Evolutionary conservation across 352 stramenopile genomes (phyloP).

Genomic region (Phytophthora podocarpi): DNA sequence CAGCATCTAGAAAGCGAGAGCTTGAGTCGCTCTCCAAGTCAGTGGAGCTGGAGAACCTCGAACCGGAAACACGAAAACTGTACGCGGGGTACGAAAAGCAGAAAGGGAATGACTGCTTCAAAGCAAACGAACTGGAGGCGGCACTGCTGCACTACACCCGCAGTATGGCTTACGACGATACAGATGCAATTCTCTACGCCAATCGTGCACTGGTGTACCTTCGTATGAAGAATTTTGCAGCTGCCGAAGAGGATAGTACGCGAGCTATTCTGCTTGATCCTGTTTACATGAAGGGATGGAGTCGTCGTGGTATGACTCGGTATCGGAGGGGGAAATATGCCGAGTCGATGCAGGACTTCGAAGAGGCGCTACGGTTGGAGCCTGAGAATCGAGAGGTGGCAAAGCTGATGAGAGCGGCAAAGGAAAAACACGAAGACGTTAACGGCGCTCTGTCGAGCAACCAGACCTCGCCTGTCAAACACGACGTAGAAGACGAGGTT

Average conservation of each 20-base stretch:
- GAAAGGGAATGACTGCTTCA: slow-evolving; percentile 95
- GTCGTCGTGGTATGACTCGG: slow-evolving; percentile 86
- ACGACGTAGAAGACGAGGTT: neutral
- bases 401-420: slow-evolving; percentile 80
- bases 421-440: slow-evolving; percentile 72
- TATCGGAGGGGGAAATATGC: slow-evolving; percentile 88
- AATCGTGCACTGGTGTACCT: slow-evolving; percentile 90
- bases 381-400: slow-evolving; percentile 72
- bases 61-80: slow-evolving; percentile 53
- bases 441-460: slow-evolving; percentile 48
- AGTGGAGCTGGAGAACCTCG: slow-evolving; percentile 59
- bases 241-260: slow-evolving; percentile 89
- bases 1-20: slow-evolving; percentile 53
- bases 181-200: slow-evolving; percentile 78
- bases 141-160: slow-evolving; percentile 89
- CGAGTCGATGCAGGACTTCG: slow-evolving; percentile 84
- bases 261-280: slow-evolving; percentile 78
- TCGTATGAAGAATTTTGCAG: slow-evolving; percentile 79
- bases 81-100: slow-evolving; percentile 86
- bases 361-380: slow-evolving; percentile 67
- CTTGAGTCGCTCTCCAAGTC: slow-evolving; percentile 63
- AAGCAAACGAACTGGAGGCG: slow-evolving; percentile 82
- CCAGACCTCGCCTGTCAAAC: slow-evolving; percentile 20
- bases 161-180: slow-evolving; percentile 84
- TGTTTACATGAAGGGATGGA: slow-evolving; percentile 89